Evolutionary conservation across 2,329 filamentous ascomycete genomes (phyloP).

Genomic region (Sporothrix luriei): DNA sequence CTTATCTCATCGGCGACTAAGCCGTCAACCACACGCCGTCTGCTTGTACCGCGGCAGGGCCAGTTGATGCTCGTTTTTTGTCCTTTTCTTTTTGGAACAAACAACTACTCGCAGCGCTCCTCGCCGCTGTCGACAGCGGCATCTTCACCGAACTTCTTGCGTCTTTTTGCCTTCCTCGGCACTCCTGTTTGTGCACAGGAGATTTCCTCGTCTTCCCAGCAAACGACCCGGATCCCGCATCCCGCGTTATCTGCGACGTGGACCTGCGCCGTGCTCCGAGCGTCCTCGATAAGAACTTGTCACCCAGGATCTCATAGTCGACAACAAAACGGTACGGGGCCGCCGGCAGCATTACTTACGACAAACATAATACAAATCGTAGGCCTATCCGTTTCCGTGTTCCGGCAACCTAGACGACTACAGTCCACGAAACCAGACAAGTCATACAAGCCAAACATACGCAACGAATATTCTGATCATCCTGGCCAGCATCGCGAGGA

Average conservation of each 20-base stretch:
- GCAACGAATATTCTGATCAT: not conserved
- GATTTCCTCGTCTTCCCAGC: not conserved
- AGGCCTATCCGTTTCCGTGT: not conserved
- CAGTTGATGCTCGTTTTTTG: not conserved
- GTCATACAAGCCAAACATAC: no score
- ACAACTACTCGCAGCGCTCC: slow-evolving; percentile 2
- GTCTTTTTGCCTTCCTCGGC: not conserved
- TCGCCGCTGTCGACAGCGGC: slow-evolving; percentile 3
- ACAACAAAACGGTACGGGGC: not conserved
- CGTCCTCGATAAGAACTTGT: not conserved
- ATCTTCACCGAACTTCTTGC: slow-evolving; percentile 16
- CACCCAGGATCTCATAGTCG: not conserved
- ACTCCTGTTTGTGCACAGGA: slow-evolving; percentile 2
- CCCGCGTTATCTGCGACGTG: not conserved
- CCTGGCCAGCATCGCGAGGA: not conserved
- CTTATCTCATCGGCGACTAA: not conserved
- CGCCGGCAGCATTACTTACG: not conserved
- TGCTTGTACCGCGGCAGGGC: not conserved
- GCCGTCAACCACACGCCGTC: not conserved
- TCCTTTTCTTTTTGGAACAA: not conserved
- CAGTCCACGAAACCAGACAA: not conserved
- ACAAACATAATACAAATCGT: not conserved
- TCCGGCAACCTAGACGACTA: not conserved
- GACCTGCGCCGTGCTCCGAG: not conserved
- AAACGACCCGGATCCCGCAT: not conserved